phyloP scores from a whole-genome alignment of 306 rosid genomes.

The peach (Prunus persica) region DNA sequence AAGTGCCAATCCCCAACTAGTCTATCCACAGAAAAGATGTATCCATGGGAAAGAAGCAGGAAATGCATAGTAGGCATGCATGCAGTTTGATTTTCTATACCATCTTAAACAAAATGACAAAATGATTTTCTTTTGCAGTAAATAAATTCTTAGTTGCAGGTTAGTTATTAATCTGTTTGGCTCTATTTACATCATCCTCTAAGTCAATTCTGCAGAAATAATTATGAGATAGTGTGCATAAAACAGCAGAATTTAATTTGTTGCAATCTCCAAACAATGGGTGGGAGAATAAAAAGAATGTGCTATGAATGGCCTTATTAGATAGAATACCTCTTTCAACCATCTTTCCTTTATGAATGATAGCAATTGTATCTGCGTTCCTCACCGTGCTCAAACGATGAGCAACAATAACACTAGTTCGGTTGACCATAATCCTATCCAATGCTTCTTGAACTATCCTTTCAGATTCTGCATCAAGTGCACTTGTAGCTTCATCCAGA shows the following conservation, averaged over 20 bases:
- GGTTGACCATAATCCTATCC: constrained; percentile 76
- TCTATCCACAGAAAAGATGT: too few species aligned
- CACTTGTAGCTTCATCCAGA: constrained; percentile 93
- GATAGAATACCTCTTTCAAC: constrained; percentile 67
- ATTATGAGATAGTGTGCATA: background rate
- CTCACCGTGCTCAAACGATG: constrained; percentile 90
- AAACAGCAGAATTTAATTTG: background rate
- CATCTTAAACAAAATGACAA: too few species aligned
- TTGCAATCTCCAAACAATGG: background rate
- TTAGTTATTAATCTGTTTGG: too few species aligned
- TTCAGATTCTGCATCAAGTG: constrained; percentile 90
- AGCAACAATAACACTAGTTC: constrained; percentile 87
- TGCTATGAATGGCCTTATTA: background rate
- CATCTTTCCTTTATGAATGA: constrained; percentile 89
- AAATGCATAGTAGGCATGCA: too few species aligned
- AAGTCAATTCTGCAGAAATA: background rate
- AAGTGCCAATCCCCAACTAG: too few species aligned
- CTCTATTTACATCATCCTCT: background rate
- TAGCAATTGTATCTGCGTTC: constrained; percentile 81
- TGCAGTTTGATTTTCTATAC: too few species aligned
- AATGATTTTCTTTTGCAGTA: too few species aligned
- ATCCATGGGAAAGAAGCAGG: too few species aligned
- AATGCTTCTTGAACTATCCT: constrained; percentile 90
- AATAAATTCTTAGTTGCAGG: too few species aligned
- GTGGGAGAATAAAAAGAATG: background rate